phyloP scores from a whole-genome alignment of 2,329 filamentous ascomycete genomes.

The Pseudogymnoascus sp. region DNA sequence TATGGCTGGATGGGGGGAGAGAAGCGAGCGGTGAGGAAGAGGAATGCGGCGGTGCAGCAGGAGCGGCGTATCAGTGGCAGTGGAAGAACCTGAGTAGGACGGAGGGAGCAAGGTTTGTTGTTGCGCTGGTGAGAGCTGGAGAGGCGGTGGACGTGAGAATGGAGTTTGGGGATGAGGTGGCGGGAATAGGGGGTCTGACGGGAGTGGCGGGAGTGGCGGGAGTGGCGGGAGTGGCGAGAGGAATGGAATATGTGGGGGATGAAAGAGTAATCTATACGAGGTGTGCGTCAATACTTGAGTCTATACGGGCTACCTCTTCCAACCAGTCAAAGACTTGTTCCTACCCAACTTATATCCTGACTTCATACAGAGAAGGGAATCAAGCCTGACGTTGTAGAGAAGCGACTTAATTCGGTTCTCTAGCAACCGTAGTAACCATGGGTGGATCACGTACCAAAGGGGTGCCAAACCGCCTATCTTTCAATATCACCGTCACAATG shows the following conservation, averaged over 20 bases:
- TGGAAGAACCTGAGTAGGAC: constrained; percentile 34
- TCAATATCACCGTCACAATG: not conserved
- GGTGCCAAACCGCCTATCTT: not conserved
- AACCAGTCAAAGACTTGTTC: not conserved
- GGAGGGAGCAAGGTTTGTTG: constrained; percentile 31
- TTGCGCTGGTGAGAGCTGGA: constrained; percentile 25
- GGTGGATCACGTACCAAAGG: not conserved
- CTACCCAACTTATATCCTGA: not conserved
- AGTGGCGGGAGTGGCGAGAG: not conserved
- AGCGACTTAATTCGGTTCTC: not conserved
- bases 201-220: not conserved
- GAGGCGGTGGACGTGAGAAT: not conserved
- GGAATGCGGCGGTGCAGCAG: constrained; percentile 34
- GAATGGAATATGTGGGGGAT: not conserved
- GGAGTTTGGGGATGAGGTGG: not conserved
- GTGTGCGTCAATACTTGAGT: not conserved
- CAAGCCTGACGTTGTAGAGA: too few species aligned
- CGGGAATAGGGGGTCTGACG: not conserved
- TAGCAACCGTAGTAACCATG: not conserved
- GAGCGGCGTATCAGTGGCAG: constrained; percentile 35
- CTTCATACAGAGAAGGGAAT: too few species aligned
- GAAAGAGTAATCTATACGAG: too few species aligned
- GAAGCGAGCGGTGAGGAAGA: constrained; percentile 30
- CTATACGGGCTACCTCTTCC: not conserved
- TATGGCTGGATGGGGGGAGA: constrained; percentile 32